Evolutionary conservation across 192 early-diverging fungal species (phyloP), one percentile per base, ranked within the genome.

Genomic region (Geranomyces variabilis): DNA sequence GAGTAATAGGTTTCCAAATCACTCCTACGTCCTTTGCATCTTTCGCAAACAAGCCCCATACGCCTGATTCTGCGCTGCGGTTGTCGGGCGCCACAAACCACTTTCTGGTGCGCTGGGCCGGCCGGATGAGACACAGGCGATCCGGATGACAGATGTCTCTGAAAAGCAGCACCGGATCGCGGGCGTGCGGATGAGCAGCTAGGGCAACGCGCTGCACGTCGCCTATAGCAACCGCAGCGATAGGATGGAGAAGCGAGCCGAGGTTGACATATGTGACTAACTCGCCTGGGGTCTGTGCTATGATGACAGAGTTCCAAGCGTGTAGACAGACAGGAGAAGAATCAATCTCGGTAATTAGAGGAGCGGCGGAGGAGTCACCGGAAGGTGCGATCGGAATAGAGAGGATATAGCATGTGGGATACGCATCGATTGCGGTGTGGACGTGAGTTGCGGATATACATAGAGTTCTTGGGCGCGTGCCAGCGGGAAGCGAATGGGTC

Each of bases 361-460:
- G 36, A 41, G 10, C 36, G 36, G 36, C 36, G 36, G 56, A n/a
- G n/a, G n/a, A 69, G 26, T 45, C 31, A 36, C 41, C 31, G n/a
- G 51, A 53, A 30, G 26, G 43, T 13, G 86, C 81, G 30, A 93
- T 84, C 19, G 84, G 87, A 4, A 79, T 80, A 66, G 88, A 89
- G 64, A 93, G 92, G 76, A 93, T 92, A 0, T 86, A 41, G 36
- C 10, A 7, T 3, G 36, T 41, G 36, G 36, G 36, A 7, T 3
- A 41, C 5, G 36, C 36, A 10, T 41, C 36, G 36, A 41, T 41
- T 85, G 63, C 92, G 79, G 61, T 92, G 90, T 5, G 92, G 90
- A 26, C 92, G 76, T 8, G 92, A 92, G 19, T 91, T 77, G 47
- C 90, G 60, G 3, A 91, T 86, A 72, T 93, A 91, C 66, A 89